Percentiles rank a stretch among this genome's conserved stretches.
phyloP scores from a whole-genome alignment of 2,329 filamentous ascomycete genomes.

The Helotiales sp. region DNA sequence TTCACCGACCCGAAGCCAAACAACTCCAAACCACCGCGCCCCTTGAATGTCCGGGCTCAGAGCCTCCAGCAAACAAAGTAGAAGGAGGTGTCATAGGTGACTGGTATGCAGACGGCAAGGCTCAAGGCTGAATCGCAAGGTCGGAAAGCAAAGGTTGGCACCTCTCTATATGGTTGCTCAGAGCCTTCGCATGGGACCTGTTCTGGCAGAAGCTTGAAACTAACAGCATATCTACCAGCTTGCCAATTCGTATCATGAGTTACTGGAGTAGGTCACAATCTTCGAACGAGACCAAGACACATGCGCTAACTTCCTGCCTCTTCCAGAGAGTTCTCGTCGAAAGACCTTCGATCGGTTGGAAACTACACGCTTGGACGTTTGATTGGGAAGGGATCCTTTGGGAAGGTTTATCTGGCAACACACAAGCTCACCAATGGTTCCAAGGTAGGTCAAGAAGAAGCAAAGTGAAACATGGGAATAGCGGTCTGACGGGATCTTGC shows the following conservation, averaged over 20 bases:
- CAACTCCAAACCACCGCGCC: conserved; percentile 30
- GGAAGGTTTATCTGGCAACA: conserved; percentile 93
- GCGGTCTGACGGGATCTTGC: conserved; percentile 29
- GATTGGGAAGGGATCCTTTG: conserved; percentile 97
- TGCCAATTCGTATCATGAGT: conserved; percentile 93
- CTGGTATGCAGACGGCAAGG: conserved; percentile 54
- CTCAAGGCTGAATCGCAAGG: conserved; percentile 62
- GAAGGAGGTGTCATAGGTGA: conserved; percentile 43
- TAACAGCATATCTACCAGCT: conserved; percentile 64
- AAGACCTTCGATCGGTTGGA: conserved; percentile 88
- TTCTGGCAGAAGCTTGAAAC: conserved; percentile 36
- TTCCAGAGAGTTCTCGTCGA: conserved; percentile 86
- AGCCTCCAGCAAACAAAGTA: conserved; percentile 37
- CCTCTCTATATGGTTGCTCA: conserved; percentile 9
- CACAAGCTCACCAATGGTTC: conserved; percentile 99
- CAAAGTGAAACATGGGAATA: not conserved
- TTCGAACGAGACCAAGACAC: not conserved
- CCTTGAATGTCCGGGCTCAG: conserved; percentile 40
- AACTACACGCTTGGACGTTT: conserved; percentile 92
- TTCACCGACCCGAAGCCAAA: not conserved
- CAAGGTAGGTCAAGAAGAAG: conserved; percentile 68
- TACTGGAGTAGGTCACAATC: conserved; percentile 77
- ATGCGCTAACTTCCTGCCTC: conserved; percentile 35
- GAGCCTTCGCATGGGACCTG: not conserved
- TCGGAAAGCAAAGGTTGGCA: conserved; percentile 65